A percentile compares a stretch with the other conserved stretches of the same genome.
Evolutionary conservation across 441 rosid species (phyloP).

Genomic region (Eutrema salsugineum): DNA sequence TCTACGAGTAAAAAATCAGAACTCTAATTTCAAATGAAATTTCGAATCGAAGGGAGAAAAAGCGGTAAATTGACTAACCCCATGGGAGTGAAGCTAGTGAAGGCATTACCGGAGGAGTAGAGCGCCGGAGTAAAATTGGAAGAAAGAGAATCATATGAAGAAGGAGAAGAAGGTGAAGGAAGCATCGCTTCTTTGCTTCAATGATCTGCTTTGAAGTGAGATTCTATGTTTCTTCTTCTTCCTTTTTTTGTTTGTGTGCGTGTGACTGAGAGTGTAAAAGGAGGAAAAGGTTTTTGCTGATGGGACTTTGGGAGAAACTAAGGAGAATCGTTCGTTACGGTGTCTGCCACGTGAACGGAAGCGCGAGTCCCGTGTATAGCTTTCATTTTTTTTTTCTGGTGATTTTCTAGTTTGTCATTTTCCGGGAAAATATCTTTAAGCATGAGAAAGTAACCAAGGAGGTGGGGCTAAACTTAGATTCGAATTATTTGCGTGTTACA

Average conservation of each 20-base stretch:
- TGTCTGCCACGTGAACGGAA: conserved; percentile 74
- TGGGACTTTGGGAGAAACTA: too few relatives aligned
- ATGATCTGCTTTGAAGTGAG: not conserved
- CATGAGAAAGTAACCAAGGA: not conserved
- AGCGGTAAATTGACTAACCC: conserved; percentile 36
- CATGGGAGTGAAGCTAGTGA: conserved; percentile 36
- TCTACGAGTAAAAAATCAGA: conserved; percentile 32
- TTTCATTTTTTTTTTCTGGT: not conserved
- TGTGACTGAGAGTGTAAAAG: too few relatives aligned
- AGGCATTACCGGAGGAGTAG: conserved; percentile 6
- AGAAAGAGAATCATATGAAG: conserved; percentile 23
- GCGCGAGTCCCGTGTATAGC: not conserved
- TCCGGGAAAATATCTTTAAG: conserved; percentile 21
- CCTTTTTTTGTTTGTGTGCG: too few relatives aligned
- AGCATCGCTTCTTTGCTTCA: conserved; percentile 35
- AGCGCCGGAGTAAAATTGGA: conserved; percentile 22
- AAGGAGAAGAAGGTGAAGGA: conserved; percentile 25
- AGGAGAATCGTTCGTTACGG: too few relatives aligned
- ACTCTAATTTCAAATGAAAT: not conserved
- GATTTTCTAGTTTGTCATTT: conserved; percentile 29
- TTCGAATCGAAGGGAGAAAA: not conserved
- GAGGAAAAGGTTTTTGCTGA: too few relatives aligned
- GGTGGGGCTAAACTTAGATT: too few relatives aligned
- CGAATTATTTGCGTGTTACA: too few relatives aligned
- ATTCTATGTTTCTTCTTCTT: not conserved